Base-by-base conservation (phyloP, 768 basidiomycete species). In the Tricholoma bakamatsutake region DNA sequence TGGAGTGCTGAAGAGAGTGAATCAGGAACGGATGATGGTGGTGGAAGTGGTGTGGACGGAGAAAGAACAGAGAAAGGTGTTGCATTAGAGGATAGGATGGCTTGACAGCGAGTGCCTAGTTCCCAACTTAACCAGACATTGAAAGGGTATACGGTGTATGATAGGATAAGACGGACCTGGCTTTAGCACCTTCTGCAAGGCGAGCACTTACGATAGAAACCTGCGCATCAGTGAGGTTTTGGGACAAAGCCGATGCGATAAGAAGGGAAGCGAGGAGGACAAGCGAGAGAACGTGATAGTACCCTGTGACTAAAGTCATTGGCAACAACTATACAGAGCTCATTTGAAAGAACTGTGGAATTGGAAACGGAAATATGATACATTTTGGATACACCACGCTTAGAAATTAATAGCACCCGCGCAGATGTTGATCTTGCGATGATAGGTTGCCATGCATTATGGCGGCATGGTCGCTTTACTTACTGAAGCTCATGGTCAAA, bases 41-140 rank as follows among this genome's bases (percentile, higher is more conserved):
- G 78, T 1, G 78, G 78, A 1, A 77, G 61, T 1, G 63, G 17
- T 12, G 62, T 66, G 7, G 54, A 42, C 7, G 55, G 50, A 1
- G 76, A 71, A 56, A 76, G 71, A 13, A 80, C 80, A 10, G 79
- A 80, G 56, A 73, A 79, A 12, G 62, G 58, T 0, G 76, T 74
- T 10, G 72, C 77, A 58, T 78, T 73, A 35, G 76, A 67, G 52
- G 78, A 75, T 15, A 80, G 68, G 35, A 80, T 71, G 1, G 80
- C 72, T 65, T 81, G 73, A n/a, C 77, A 69, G 15, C 77, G 74
- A 15, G 80, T 79, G n/a, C 81, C 81, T 3, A 81, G 67, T 62
- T 82, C 80, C 81, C 81, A 82, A 57, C 80, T 82, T 56, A 50
- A 4, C n/a, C 2, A 28, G 21, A 30, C 9, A 49, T 17, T 24